phyloP scores from a whole-genome alignment of 1,284 basidiomycete species.

The Ceraceosorus guamensis region DNA sequence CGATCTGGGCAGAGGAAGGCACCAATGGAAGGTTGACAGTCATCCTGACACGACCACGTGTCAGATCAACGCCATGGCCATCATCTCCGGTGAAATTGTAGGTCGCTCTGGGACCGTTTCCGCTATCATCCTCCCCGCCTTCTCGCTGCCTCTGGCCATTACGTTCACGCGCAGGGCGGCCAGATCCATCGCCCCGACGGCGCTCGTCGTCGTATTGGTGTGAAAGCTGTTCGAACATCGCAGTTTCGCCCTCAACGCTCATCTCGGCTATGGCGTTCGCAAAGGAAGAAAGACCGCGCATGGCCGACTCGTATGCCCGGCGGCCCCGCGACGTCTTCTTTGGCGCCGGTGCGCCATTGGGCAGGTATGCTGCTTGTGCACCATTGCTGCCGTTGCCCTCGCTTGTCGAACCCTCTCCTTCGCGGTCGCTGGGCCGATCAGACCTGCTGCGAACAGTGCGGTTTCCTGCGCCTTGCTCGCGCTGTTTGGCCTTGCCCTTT shows the following conservation, averaged over 20 bases:
- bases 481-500: constrained; percentile 9
- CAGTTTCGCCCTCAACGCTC: constrained; percentile 1
- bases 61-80: constrained; percentile 38
- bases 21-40: constrained; percentile 45
- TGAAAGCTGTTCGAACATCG: too few relatives aligned
- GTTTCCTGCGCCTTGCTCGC: too few relatives aligned
- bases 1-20: constrained; percentile 15
- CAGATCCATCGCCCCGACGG: constrained; percentile 2
- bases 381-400: constrained; percentile 3
- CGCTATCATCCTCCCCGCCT: too few relatives aligned
- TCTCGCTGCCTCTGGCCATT: too few relatives aligned
- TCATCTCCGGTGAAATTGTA: constrained; percentile 44
- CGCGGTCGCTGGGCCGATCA: too few relatives aligned
- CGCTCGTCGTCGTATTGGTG: background rate
- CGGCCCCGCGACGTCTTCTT: constrained; percentile 10
- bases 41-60: constrained; percentile 38
- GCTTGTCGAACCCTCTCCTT: background rate
- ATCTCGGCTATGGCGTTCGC: constrained; percentile 34
- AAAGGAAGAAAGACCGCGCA: constrained; percentile 38
- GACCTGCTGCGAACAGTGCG: too few relatives aligned
- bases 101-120: constrained; percentile 23
- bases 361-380: too few relatives aligned
- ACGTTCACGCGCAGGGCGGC: too few relatives aligned
- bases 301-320: constrained; percentile 23
- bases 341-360: too few relatives aligned